Conservation (phyloP, 345 rosid species). For the Dipteronia dyeriana region DNA sequence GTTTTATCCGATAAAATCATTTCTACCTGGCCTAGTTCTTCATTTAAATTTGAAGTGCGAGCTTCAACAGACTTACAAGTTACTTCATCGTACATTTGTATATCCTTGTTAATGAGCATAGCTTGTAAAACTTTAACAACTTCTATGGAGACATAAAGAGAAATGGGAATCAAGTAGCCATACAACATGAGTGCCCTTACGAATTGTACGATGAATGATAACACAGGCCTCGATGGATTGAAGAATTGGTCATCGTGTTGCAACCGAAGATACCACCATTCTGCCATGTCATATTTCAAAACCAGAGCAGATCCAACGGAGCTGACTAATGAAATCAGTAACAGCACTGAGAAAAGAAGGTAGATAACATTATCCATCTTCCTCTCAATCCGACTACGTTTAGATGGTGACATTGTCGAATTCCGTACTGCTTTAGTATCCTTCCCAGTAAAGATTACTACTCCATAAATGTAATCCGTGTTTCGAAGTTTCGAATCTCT, state of each 20-base stretch:
- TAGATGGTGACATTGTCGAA: constrained; percentile 71
- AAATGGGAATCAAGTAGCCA: constrained; percentile 82
- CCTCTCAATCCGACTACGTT: constrained; percentile 65
- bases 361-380: constrained; percentile 73
- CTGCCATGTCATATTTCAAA: constrained; percentile 43
- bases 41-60: constrained; percentile 72
- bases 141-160: constrained; percentile 76
- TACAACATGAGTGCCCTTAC: constrained; percentile 60
- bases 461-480: constrained; percentile 65
- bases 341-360: constrained; percentile 54
- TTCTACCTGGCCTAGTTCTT: constrained; percentile 83
- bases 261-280: constrained; percentile 64
- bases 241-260: constrained; percentile 39
- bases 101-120: constrained; percentile 62
- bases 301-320: constrained; percentile 46
- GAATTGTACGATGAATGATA: constrained; percentile 52
- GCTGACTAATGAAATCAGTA: constrained; percentile 53
- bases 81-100: constrained; percentile 60
- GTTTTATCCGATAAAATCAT: constrained; percentile 79
- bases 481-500: constrained; percentile 82
- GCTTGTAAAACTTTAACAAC: constrained; percentile 75
- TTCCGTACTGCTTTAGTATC: constrained; percentile 67
- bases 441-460: constrained; percentile 64
- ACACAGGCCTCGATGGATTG: constrained; percentile 39
- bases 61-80: constrained; percentile 61